These are phyloP conservation scores for Anthracocystis panici-leucophaei DNA, from an alignment of 1,284 basidiomycete species.

Conservation along the genomic window DNA sequence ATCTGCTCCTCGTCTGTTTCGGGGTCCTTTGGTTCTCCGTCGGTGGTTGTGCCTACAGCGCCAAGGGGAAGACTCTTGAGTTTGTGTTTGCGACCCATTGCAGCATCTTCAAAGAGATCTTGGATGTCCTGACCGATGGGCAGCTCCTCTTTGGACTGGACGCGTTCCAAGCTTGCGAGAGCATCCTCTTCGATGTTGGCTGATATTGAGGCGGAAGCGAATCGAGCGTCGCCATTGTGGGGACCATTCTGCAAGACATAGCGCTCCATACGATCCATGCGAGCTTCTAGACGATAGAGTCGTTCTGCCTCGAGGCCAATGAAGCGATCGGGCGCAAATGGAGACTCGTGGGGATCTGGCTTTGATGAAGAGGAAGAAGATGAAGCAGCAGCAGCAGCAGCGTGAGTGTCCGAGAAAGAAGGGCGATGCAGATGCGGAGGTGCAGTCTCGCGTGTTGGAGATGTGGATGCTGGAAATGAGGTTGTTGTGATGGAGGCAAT, in stretches of 20 bases:
- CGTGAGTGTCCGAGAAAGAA: conserved; percentile 22
- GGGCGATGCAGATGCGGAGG: conserved; percentile 14
- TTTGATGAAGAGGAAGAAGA: conserved; percentile 32
- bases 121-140: conserved; percentile 42
- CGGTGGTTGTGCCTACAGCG: conserved; percentile 5
- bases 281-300: conserved; percentile 34
- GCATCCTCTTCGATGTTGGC: conserved; percentile 12
- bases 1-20: conserved; percentile 48
- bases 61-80: conserved; percentile 41
- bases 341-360: conserved; percentile 15
- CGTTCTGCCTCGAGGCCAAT: conserved; percentile 37
- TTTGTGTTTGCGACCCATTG: conserved; percentile 47
- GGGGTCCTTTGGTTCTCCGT: conserved; percentile 21
- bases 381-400: not conserved
- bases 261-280: conserved; percentile 42
- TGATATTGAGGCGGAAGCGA: conserved; percentile 11
- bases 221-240: conserved; percentile 10
- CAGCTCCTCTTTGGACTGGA: conserved; percentile 15
- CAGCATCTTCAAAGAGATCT: conserved; percentile 49
- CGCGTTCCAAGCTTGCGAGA: conserved; percentile 11
- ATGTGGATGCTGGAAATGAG: conserved; percentile 9
- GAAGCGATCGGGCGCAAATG: conserved; percentile 30
- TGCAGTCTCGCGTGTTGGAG: conserved; percentile 22
- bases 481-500: conserved; percentile 47
- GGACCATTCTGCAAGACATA: conserved; percentile 11